These are phyloP conservation scores for Aspergillus haitiensis DNA, from an alignment of 495 filamentous ascomycete species.

Conservation along the genomic window DNA sequence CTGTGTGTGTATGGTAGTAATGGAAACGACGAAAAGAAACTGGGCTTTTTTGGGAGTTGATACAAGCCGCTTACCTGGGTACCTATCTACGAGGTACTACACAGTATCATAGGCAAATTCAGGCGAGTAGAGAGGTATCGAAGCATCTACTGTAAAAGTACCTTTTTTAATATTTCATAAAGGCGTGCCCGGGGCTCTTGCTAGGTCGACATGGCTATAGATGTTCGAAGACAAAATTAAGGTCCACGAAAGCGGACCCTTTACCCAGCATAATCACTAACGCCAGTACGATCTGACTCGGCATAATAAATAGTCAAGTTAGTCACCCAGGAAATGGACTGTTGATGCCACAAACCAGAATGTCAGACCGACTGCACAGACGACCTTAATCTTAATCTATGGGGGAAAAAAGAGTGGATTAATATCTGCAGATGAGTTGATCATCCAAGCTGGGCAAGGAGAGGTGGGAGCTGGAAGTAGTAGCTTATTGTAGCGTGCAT, in stretches of 20 bases:
- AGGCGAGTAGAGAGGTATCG: too few species aligned
- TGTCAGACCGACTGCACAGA: neutral
- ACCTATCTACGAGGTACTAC: too few species aligned
- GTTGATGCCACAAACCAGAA: neutral
- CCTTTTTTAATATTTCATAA: too few species aligned
- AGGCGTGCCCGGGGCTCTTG: too few species aligned
- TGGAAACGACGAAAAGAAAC: too few species aligned
- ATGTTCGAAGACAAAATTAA: too few species aligned
- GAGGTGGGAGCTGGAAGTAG: neutral
- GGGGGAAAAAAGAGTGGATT: neutral
- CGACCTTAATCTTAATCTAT: neutral
- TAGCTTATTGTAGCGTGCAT: neutral
- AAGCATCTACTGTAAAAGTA: too few species aligned
- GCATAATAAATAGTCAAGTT: neutral
- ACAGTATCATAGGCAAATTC: too few species aligned
- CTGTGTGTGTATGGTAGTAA: too few species aligned
- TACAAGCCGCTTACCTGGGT: too few species aligned
- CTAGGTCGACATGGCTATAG: too few species aligned
- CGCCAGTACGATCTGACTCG: neutral
- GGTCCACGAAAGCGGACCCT: neutral
- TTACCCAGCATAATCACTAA: neutral
- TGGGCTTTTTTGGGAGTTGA: too few species aligned
- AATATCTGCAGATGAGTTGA: slow-evolving; percentile 5
- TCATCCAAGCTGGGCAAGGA: slow-evolving; percentile 1
- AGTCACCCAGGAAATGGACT: neutral